These are phyloP conservation scores for Didymella pinodella DNA, from an alignment of 2,329 filamentous ascomycete species.

Conservation along the genomic window DNA sequence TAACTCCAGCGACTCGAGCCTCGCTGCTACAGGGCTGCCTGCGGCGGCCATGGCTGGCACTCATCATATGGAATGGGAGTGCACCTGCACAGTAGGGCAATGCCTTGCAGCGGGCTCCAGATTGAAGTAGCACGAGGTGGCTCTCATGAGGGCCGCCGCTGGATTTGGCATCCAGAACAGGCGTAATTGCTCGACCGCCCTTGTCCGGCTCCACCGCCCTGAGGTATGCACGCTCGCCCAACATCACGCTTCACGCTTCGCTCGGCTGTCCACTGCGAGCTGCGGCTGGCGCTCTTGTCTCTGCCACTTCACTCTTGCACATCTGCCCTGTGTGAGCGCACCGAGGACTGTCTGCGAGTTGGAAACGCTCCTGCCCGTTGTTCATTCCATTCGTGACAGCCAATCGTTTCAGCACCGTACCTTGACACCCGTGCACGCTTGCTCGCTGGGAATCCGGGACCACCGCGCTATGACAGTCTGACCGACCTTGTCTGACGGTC, in stretches of 20 bases:
- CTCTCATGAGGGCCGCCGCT: slow-evolving; percentile 39
- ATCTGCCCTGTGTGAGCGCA: slow-evolving; percentile 9
- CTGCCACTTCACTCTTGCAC: slow-evolving; percentile 1
- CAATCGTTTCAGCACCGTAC: slow-evolving; percentile 52
- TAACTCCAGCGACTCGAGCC: not conserved
- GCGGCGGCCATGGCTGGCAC: slow-evolving; percentile 20
- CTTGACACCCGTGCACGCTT: slow-evolving; percentile 49
- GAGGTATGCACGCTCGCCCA: slow-evolving; percentile 44
- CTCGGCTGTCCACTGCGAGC: slow-evolving; percentile 21
- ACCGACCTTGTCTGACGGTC: slow-evolving; percentile 48
- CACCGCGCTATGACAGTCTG: slow-evolving; percentile 52
- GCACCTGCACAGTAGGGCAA: slow-evolving; percentile 28
- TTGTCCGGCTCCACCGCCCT: slow-evolving; percentile 45
- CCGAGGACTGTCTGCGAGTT: slow-evolving; percentile 16
- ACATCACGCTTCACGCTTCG: slow-evolving; percentile 35
- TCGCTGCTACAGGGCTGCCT: slow-evolving; percentile 7
- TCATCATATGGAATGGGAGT: slow-evolving; percentile 32
- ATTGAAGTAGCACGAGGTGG: slow-evolving; percentile 43
- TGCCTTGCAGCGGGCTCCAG: slow-evolving; percentile 41
- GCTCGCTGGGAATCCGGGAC: slow-evolving; percentile 48
- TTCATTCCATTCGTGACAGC: slow-evolving; percentile 47
- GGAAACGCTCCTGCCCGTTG: slow-evolving; percentile 23
- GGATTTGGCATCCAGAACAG: slow-evolving; percentile 25
- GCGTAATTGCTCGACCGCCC: slow-evolving; percentile 44
- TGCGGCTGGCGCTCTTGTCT: slow-evolving; percentile 7